phyloP scores from a whole-genome alignment of 768 basidiomycete genomes.

The Mycena olivaceomarginata region DNA sequence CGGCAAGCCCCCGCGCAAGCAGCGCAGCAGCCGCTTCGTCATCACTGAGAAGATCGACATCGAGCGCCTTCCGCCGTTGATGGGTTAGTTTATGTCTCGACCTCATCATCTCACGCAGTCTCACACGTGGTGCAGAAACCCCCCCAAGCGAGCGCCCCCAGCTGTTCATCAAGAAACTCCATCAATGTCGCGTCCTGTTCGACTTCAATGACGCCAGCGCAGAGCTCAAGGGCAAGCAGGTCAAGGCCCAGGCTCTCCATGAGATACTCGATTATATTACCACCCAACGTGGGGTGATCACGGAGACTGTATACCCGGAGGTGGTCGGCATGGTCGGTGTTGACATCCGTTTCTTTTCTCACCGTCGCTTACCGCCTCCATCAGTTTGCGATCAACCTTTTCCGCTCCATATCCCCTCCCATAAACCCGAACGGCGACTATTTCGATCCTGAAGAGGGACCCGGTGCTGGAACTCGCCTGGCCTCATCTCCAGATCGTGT shows the following conservation, averaged over 20 bases:
- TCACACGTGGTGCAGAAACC: slow-evolving; percentile 76
- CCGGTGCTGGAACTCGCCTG: slow-evolving; percentile 99
- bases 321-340: slow-evolving; percentile 95
- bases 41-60: slow-evolving; percentile 98
- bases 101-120: slow-evolving; percentile 7
- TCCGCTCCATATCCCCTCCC: slow-evolving; percentile 99
- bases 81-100: slow-evolving; percentile 71
- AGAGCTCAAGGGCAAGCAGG: slow-evolving; percentile 97
- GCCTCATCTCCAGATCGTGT: slow-evolving; percentile 99
- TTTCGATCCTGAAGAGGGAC: slow-evolving; percentile 99
- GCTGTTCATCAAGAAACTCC: slow-evolving; percentile 95
- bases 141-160: slow-evolving; percentile 91
- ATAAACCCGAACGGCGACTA: slow-evolving; percentile 99
- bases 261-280: slow-evolving; percentile 99
- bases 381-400: slow-evolving; percentile 98
- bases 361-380: slow-evolving; percentile 6
- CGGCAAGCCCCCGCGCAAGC: slow-evolving; percentile 97
- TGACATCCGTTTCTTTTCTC: slow-evolving; percentile 19
- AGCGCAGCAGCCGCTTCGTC: slow-evolving; percentile 97
- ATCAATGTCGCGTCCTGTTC: slow-evolving; percentile 97
- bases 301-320: slow-evolving; percentile 98
- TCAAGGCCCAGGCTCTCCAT: slow-evolving; percentile 97
- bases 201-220: slow-evolving; percentile 99
- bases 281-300: slow-evolving; percentile 96
- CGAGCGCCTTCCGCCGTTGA: slow-evolving; percentile 93